Base-by-base conservation (phyloP, 768 basidiomycete genomes). In the Pleurotus djamor region DNA sequence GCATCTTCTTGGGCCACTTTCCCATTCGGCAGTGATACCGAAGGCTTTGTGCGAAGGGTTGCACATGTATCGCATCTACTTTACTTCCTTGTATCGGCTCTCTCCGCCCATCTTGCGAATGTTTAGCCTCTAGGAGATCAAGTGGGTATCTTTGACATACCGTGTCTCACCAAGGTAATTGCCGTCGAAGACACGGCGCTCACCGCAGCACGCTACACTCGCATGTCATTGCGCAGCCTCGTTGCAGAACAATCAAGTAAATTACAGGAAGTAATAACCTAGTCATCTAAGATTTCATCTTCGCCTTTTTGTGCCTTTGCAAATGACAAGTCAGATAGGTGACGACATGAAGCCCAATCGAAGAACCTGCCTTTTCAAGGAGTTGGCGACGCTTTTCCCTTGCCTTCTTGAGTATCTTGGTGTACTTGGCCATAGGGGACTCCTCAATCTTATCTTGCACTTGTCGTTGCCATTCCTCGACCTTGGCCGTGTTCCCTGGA, bases 341-440 rank as follows among this genome's bases (percentile, higher is more conserved):
- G 34, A 62, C 49, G 34, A 62, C 58, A 52, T 60, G 49, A 12
- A 49, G 47, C 48, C 54, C 52, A 34, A 61, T 54, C 4, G 35
- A 41, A 43, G 37, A 28, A 57, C 69, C 32, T 61, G 88, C 91
- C 88, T 93, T 94, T 68, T 91, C 88, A 48, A 91, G 72, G 48
- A 93, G 71, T 64, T 82, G 81, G 65, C 80, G 80, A 59, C 84
- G 80, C 71, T 88, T 90, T 65, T 91, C 91, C 71, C 94, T 79
- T 16, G 84, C 79, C 79, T 95, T 97, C 65, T 81, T 81, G 73
- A 89, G 88, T 54, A 94, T 81, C 69, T 87, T 87, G 68, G 92
- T 78, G 72, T 91, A 95, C 70, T 86, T 90, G 56, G 84, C 87
- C 49, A 98, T 74, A 5, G 96, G 96, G 3, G 88, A 85, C 17